Evolutionary conservation across 2,329 filamentous ascomycete genomes (phyloP).

Genomic region (Cytospora schulzeri): DNA sequence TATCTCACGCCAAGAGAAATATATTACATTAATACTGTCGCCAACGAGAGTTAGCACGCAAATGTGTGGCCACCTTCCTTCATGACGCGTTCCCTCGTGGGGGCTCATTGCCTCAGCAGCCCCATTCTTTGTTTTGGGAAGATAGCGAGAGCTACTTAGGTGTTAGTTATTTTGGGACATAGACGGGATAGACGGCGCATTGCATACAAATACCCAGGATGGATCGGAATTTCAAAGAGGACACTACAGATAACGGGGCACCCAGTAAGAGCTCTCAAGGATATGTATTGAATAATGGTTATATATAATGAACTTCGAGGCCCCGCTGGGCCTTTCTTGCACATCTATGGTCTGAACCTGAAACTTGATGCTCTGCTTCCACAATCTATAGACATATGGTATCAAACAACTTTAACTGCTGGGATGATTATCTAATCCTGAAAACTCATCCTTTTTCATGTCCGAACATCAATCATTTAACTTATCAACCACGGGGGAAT

Average conservation of each 20-base stretch:
- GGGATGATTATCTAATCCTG: too few relatives aligned
- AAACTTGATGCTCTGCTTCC: background rate
- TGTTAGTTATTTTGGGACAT: slow-evolving; percentile 1
- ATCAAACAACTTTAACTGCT: too few relatives aligned
- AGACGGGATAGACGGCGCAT: slow-evolving; percentile 21
- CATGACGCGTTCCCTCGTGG: background rate
- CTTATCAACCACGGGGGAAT: too few relatives aligned
- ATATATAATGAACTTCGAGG: background rate
- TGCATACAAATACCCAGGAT: slow-evolving; percentile 17
- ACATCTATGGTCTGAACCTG: too few relatives aligned
- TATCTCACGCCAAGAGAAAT: background rate
- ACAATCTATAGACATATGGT: too few relatives aligned
- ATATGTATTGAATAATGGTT: background rate
- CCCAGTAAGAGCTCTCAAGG: background rate
- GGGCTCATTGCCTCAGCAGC: background rate
- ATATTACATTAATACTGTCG: background rate
- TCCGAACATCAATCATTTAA: too few relatives aligned
- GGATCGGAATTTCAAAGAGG: background rate
- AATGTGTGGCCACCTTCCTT: background rate
- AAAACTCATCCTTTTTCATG: too few relatives aligned
- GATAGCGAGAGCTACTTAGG: slow-evolving; percentile 4
- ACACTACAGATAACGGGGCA: slow-evolving; percentile 14
- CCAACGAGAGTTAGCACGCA: background rate
- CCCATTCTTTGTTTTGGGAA: background rate
- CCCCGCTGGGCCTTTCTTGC: background rate